phyloP scores from a whole-genome alignment of 2,329 filamentous ascomycete genomes.

The Fusarium nelsonii region DNA sequence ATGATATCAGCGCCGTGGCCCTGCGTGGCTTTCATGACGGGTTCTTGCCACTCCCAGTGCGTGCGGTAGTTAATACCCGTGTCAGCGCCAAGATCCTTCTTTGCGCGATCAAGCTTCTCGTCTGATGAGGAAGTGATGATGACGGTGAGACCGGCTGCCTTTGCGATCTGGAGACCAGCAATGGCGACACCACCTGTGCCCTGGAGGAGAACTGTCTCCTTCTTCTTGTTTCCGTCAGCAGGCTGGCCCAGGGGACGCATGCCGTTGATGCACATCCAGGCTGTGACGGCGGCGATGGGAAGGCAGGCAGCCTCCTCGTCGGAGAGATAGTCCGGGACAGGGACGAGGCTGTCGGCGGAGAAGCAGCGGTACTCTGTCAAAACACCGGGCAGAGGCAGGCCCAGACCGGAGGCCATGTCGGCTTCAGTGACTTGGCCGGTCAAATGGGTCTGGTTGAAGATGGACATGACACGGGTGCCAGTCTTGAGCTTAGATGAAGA shows the following conservation, averaged over 20 bases:
- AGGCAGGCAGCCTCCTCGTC: conserved; percentile 71
- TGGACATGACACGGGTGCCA: conserved; percentile 75
- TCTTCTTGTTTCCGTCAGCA: conserved; percentile 38
- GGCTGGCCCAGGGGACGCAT: conserved; percentile 66
- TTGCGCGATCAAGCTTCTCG: conserved; percentile 61
- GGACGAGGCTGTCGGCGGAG: conserved; percentile 66
- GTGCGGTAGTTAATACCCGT: conserved; percentile 66
- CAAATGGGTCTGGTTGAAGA: conserved; percentile 70
- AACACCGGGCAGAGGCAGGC: conserved; percentile 69
- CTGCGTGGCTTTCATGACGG: conserved; percentile 60
- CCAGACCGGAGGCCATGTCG: conserved; percentile 69
- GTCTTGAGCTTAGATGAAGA: conserved; percentile 59
- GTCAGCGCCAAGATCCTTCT: conserved; percentile 62
- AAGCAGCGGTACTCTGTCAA: conserved; percentile 72
- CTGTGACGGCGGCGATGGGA: conserved; percentile 72
- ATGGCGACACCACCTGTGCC: conserved; percentile 68
- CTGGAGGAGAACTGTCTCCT: conserved; percentile 61
- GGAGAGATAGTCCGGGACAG: conserved; percentile 66
- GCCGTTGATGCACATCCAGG: conserved; percentile 74
- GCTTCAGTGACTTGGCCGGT: conserved; percentile 69
- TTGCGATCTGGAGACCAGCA: conserved; percentile 65
- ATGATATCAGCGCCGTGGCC: conserved; percentile 65
- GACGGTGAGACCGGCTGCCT: conserved; percentile 62
- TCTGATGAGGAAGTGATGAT: conserved; percentile 69
- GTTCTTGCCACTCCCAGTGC: conserved; percentile 63